Base-by-base conservation (phyloP, 2,329 filamentous ascomycete species). In the Ascocoryne sarcoides region DNA sequence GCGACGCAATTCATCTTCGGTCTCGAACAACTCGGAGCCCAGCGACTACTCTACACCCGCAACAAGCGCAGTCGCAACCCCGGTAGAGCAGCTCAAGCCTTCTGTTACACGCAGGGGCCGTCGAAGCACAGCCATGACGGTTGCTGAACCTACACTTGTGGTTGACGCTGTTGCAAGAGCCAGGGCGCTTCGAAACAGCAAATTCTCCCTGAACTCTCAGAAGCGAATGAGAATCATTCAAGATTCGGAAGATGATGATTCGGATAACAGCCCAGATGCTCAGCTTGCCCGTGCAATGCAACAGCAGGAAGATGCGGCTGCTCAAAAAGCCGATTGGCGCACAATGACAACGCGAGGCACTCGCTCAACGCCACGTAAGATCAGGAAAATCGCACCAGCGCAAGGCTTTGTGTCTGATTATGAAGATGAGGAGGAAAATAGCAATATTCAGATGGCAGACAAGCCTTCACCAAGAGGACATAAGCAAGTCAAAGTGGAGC, bases 41-140 rank as follows among this genome's bases (percentile, higher is more conserved):
- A 64, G 65, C 28, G 71, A 68, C 14, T 73, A 71, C 51, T 76
- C 75, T 43, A 83, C 79, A 3, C 77, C 78, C 4, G 72, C 66
- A 28, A 83, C 79, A 15, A 80, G 75, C 57, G 65, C 69, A 39
- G 63, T 66, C 34, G 66, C 64, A 14, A 80, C 76, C 8, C 76
- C 53, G 12, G 50, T 16, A 62, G 65, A 17, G 66, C 66, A 7
- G 48, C 40, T 36, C 49, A 59, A 36, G 54, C 52, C 37, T 43
- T 50, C 45, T 21, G 30, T 43, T 33, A 34, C 39, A 51, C 57
- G 45, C 55, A 53, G 50, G 50, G 48, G 52, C 31, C 49, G 47
- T 18, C 40, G 45, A 35, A 10, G 33, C 33, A 28, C 44, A 18
- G 28, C 37, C 14, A 45, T 44, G 8, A 28, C 37, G n/a, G 21